Evolutionary conservation across 306 rosid genomes (phyloP).

Genomic region (Canavalia ensiformis): DNA sequence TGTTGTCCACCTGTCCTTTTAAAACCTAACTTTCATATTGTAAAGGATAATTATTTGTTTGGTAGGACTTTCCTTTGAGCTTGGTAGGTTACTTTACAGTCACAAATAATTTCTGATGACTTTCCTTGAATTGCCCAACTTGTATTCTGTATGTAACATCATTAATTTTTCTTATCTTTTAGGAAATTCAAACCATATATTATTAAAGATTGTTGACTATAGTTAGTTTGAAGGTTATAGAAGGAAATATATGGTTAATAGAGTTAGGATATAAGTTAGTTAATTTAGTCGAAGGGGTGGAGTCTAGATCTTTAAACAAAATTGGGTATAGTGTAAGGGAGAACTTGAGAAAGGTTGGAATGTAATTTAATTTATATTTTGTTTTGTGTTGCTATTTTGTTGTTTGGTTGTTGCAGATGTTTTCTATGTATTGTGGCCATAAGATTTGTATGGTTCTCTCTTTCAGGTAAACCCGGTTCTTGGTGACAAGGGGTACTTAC

Average conservation of each 20-base stretch:
- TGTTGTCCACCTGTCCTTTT: too few relatives aligned
- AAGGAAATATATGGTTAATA: background rate
- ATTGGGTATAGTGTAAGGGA: background rate
- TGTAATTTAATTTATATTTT: background rate
- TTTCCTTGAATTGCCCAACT: too few relatives aligned
- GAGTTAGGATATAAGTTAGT: background rate
- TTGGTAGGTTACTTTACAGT: too few relatives aligned
- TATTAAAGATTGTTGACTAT: background rate
- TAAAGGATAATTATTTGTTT: too few relatives aligned
- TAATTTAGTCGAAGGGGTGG: background rate
- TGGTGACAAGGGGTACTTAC: slow-evolving; percentile 23
- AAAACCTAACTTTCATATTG: too few relatives aligned
- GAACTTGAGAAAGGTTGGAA: background rate
- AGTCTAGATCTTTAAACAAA: background rate
- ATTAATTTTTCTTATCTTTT: too few relatives aligned
- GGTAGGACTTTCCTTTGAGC: too few relatives aligned
- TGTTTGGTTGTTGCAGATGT: slow-evolving; percentile 1
- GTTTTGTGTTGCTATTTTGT: background rate
- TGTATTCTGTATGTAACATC: too few relatives aligned
- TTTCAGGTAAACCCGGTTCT: slow-evolving; percentile 53
- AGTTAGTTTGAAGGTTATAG: background rate
- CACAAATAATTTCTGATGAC: too few relatives aligned
- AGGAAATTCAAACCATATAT: too few relatives aligned
- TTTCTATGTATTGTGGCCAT: background rate
- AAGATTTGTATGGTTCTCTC: slow-evolving; percentile 19